A percentile compares a stretch with the other conserved stretches of the same genome.
Conservation (phyloP, 2,329 filamentous ascomycete genomes). For the Atkinsonella hypoxylon region DNA sequence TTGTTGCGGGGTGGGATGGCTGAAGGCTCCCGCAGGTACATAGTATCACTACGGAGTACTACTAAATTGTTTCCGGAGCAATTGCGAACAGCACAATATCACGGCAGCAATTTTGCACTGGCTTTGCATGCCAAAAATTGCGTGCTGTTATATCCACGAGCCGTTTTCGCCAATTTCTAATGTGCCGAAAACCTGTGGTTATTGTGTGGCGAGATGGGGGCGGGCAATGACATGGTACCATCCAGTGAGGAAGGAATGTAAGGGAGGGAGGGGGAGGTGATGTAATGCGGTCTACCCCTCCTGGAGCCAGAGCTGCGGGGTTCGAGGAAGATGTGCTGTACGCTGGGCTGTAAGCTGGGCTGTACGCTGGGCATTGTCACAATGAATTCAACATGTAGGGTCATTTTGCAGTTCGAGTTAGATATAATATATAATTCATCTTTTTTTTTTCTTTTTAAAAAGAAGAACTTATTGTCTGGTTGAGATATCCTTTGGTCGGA, state of each 20-base stretch:
- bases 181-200: background rate
- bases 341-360: too few relatives aligned
- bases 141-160: too few relatives aligned
- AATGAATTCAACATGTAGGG: background rate
- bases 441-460: background rate
- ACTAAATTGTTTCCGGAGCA: too few relatives aligned
- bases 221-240: background rate
- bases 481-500: background rate
- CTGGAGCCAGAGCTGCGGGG: background rate
- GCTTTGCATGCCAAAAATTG: too few relatives aligned
- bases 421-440: background rate
- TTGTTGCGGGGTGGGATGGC: background rate
- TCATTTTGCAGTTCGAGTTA: background rate
- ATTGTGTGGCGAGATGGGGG: background rate
- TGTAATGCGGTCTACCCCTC: slow-evolving; percentile 2
- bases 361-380: background rate
- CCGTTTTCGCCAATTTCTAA: too few relatives aligned
- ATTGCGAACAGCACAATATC: too few relatives aligned
- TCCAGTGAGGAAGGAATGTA: too few relatives aligned
- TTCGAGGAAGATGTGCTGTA: background rate
- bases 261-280: background rate
- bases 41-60: too few relatives aligned
- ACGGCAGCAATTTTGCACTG: too few relatives aligned
- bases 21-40: background rate
- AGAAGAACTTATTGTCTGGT: background rate